A percentile compares a stretch with the other conserved stretches of the same genome.
These are phyloP conservation scores for Cercospora sp. DNA, from an alignment of 2,329 filamentous ascomycete species.

Conservation along the genomic window DNA sequence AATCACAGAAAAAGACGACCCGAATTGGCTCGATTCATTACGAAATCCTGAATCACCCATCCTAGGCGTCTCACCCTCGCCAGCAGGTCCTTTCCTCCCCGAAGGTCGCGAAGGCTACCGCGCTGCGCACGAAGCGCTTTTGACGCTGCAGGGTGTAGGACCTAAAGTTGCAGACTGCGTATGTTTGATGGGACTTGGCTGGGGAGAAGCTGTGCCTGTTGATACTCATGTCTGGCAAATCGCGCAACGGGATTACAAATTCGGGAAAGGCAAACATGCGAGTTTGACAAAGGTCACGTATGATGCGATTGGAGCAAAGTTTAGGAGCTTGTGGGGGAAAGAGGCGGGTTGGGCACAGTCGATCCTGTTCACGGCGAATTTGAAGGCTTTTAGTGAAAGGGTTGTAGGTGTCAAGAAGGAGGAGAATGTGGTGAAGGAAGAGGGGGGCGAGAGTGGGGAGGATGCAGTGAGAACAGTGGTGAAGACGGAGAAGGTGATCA, in stretches of 20 bases:
- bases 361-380: conserved; percentile 90
- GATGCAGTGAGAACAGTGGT: conserved; percentile 26
- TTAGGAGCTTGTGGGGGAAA: conserved; percentile 83
- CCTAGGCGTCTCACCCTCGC: conserved; percentile 50
- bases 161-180: conserved; percentile 98
- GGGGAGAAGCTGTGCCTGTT: conserved; percentile 92
- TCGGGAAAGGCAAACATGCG: conserved; percentile 78
- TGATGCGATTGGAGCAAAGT: conserved; percentile 85
- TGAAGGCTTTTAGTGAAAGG: conserved; percentile 77
- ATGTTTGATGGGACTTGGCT: conserved; percentile 91
- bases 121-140: conserved; percentile 74
- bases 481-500: conserved; percentile 40
- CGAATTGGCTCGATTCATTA: conserved; percentile 72
- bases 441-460: conserved; percentile 32
- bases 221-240: conserved; percentile 99
- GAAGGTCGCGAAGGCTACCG: conserved; percentile 67
- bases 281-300: conserved; percentile 88
- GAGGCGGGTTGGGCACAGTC: conserved; percentile 98
- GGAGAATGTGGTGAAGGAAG: conserved; percentile 39
- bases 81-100: conserved; percentile 52
- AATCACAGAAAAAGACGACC: conserved; percentile 62
- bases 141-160: conserved; percentile 81
- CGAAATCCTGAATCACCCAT: conserved; percentile 73
- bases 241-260: conserved; percentile 91
- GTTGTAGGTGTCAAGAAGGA: conserved; percentile 52